Evolutionary conservation across 345 rosid species (phyloP), one percentile per base, ranked within the genome.

Genomic region (Fremontodendron californicum): DNA sequence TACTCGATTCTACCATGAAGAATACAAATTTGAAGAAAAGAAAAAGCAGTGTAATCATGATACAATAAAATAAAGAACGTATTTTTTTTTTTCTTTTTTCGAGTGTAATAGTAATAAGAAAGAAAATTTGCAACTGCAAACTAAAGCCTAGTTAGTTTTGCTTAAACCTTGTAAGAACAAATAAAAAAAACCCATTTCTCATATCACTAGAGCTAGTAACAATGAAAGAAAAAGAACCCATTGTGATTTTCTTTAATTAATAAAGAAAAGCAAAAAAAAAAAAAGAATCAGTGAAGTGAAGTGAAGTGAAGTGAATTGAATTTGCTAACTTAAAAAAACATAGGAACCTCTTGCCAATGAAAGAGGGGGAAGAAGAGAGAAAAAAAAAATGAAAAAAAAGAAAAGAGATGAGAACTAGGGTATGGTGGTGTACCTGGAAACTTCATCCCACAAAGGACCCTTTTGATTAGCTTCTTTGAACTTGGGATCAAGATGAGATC

Each of bases 391-490:
- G n/a, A n/a, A n/a, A n/a, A n/a, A n/a, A n/a, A n/a, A n/a, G n/a
- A n/a, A n/a, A n/a, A n/a, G n/a, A n/a, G n/a, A n/a, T n/a, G n/a
- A n/a, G 48, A 69, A 82, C 81, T 80, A 85, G 87, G 88, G 87
- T 82, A 81, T 73, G 31, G 23, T 48, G 65, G 23, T 11, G 64
- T 89, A 95, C 99, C 99, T 93, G 73, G 99, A 93, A 79, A 93
- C 94, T 82, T 95, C 96, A 64, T 93, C 98, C 99, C 99, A 95
- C 7, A 95, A 80, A 31, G 99, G 99, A 77, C 97, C 98, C 74
- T 67, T 67, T 25, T 67, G 72, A 67, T 67, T 67, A 25, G 99
- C 97, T 75, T 95, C 98, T 78, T 93, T 91, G 82, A 95, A 95
- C 87, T 89, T 90, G 77, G 91, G 84, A 86, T 93, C 97, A 76